Evolutionary conservation across 129 eudicot species (phyloP), one percentile per base, ranked within the genome.

Genomic region (Flaveria bidentis): DNA sequence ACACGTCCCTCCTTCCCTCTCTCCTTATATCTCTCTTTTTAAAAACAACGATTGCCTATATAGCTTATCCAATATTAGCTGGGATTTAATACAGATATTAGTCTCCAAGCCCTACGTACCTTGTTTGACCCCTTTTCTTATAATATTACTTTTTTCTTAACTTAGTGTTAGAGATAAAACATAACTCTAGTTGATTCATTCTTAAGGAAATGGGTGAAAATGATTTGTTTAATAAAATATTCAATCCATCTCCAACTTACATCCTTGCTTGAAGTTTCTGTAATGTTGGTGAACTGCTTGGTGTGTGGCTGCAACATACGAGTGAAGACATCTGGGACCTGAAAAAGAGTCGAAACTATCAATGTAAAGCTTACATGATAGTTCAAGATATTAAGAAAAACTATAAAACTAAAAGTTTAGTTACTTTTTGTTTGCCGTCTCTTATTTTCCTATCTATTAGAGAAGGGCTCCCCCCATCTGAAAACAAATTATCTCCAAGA

Each of bases 401-500:
- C 36, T 13, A 67, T 13, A 17, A 84, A 33, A 73, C 11, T 13
- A 51, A 71, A 33, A 15, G 30, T 62, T 30, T 62, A 14, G 26
- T 20, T 83, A 93, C 96, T 78, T 84, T 92, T 36, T 80, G 86
- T 75, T 86, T 86, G 49, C 84, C 83, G 50, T 93, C 89, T 79
- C 84, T 85, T 30, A 85, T 79, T 76, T 78, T 90, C 81, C 87
- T 85, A 83, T 88, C 95, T 14, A 83, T 62, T 16, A 87, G 73
- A 70, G 85, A 76, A 16, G 94, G 89, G 77, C 90, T 85, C 78
- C 61, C 83, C 45, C 86, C 83, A 75, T 93, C 98, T 33, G 96
- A 90, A 87, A 93, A 93, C 42, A 90, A 58, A 82, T 75, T 80
- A 82, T 93, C 98, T 71, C 98, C 97, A 47, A 93, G 91, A 87